Evolutionary conservation across 208 protist species (phyloP).

Genomic region (Wallacemonas sp.): DNA sequence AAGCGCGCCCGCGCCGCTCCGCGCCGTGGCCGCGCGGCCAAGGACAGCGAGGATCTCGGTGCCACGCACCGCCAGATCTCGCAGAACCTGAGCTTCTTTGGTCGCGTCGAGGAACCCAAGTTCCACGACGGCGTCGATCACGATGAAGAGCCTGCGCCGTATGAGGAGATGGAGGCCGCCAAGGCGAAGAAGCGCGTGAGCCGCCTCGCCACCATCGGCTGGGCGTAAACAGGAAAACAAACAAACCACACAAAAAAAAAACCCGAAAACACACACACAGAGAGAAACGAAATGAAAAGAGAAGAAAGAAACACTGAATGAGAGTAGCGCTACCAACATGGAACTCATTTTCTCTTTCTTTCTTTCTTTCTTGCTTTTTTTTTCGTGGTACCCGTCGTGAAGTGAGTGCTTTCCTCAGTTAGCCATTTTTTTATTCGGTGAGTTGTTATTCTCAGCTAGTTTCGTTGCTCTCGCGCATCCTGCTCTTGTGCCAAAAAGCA

Average conservation of each 20-base stretch:
- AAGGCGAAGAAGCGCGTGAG: conserved; percentile 30
- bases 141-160: conserved; percentile 50
- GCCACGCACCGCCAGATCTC: conserved; percentile 19
- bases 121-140: conserved; percentile 54
- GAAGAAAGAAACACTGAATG: background rate
- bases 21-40: conserved; percentile 14
- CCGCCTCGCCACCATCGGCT: conserved; percentile 21
- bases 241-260: conserved; percentile 1
- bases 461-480: conserved; percentile 14
- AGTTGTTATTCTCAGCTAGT: conserved; percentile 19
- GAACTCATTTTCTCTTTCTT: conserved; percentile 18
- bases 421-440: conserved; percentile 13
- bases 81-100: conserved; percentile 58
- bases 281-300: conserved; percentile 10
- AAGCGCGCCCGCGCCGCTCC: conserved; percentile 31
- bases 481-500: background rate
- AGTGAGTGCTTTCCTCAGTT: too few species aligned
- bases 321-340: too few species aligned
- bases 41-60: conserved; percentile 9
- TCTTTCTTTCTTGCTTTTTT: conserved; percentile 31
- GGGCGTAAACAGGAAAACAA: conserved; percentile 13
- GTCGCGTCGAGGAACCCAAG: conserved; percentile 45
- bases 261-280: too few species aligned
- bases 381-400: too few species aligned
- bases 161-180: conserved; percentile 41